Base-by-base conservation (phyloP, 768 basidiomycete genomes). In the Pisolithus albus region DNA sequence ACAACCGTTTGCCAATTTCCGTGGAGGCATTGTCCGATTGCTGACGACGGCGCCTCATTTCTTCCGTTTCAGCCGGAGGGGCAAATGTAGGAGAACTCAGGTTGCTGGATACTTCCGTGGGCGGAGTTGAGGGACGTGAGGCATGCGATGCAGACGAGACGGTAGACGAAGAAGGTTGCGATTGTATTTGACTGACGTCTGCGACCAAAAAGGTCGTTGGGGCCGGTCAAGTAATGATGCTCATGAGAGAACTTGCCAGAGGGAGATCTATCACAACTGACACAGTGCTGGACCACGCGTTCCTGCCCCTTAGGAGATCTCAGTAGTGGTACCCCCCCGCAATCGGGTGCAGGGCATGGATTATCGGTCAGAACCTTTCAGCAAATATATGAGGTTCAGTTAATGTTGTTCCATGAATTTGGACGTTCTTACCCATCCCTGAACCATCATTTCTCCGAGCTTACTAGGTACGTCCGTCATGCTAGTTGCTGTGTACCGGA, bases 21-120 rank as follows among this genome's bases (percentile, higher is more conserved):
- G 82, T 69, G 3, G 89, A 88, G 15, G 92, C 91, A 38, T 66
- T 70, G 63, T 93, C 90, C 2, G 88, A 89, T 65, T 92, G 90
- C 53, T 83, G 81, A 49, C 91, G 80, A 28, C 91, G 78, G 34
- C 79, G 79, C 21, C 81, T 69, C 21, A 74, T 76, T 56, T 83
- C 81, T 56, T 82, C 83, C 1, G 82, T 83, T 52, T 87, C 85
- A 34, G 75, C 70, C n/a, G 82, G 77, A 24, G 78, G 77, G 10
- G 76, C 75, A 60, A 89, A 85, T 1, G 75, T 74, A 4, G 84
- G 82, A 3, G 84, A 87, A 55, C 77, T 81, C 3, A 77, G 67
- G 3, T 69, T 65, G 54, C 77, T 78, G 16, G 87, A 87, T 7
- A 84, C 59, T 56, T 91, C 88, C 7, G 90, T 92, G 5, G 84